Evolutionary conservation across 2,329 filamentous ascomycete species (phyloP).

Genomic region (Epichloe uncinata): DNA sequence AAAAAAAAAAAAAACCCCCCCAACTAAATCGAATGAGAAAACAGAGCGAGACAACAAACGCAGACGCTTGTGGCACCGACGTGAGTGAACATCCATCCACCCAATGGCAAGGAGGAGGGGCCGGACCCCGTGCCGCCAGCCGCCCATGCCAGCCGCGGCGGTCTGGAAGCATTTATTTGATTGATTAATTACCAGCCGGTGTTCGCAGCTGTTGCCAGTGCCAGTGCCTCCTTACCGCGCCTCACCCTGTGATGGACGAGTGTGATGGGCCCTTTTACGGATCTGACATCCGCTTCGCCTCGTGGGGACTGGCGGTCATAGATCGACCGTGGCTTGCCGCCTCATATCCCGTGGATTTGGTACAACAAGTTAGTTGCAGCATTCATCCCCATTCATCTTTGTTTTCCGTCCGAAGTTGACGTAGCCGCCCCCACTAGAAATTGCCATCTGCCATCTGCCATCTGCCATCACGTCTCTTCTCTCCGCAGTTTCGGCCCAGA

Average conservation of each 20-base stretch:
- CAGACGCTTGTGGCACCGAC: background rate
- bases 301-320: background rate
- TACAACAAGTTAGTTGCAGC: background rate
- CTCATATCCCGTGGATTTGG: background rate
- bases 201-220: too few relatives aligned
- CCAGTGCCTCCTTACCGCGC: too few relatives aligned
- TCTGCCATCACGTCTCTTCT: conserved; percentile 1
- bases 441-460: background rate
- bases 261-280: too few relatives aligned
- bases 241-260: too few relatives aligned
- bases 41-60: conserved; percentile 7
- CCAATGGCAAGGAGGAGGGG: background rate
- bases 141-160: too few relatives aligned
- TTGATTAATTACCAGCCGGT: too few relatives aligned
- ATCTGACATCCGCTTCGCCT: too few relatives aligned
- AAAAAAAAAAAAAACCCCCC: background rate
- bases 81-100: background rate
- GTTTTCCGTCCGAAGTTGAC: background rate
- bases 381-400: background rate
- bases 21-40: conserved; percentile 5
- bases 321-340: background rate
- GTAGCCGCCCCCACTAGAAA: background rate
- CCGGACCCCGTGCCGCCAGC: too few relatives aligned
- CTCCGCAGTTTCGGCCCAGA: background rate
- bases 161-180: too few relatives aligned